phyloP scores from a whole-genome alignment of 2,329 filamentous ascomycete genomes.

The Arthrobotrys conoides region DNA sequence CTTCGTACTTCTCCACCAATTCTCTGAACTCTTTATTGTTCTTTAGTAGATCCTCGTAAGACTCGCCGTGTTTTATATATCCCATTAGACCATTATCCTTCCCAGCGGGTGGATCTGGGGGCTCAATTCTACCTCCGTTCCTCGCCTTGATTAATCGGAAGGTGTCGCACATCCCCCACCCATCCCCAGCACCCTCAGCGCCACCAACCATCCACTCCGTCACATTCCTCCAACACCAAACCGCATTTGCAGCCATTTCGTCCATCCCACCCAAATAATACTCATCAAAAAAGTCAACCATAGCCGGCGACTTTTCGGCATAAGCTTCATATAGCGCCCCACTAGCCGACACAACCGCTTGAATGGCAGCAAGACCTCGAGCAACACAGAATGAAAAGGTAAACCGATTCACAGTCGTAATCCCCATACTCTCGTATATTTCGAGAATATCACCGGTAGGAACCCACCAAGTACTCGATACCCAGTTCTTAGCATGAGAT shows the following conservation, averaged over 20 bases:
- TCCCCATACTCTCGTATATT: conserved; percentile 62
- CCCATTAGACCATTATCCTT: background rate
- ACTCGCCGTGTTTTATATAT: background rate
- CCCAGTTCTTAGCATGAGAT: conserved; percentile 59
- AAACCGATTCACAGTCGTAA: conserved; percentile 53
- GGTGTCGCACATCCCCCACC: conserved; percentile 64
- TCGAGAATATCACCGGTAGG: conserved; percentile 62
- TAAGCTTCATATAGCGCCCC: conserved; percentile 59
- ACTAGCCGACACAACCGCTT: conserved; percentile 61
- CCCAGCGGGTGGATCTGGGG: conserved; percentile 32
- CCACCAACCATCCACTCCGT: conserved; percentile 63
- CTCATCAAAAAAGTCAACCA: conserved; percentile 62
- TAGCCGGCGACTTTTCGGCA: conserved; percentile 61
- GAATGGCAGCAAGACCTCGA: conserved; percentile 63
- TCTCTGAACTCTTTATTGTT: conserved; percentile 12
- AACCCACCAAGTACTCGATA: conserved; percentile 62
- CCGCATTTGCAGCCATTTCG: conserved; percentile 63
- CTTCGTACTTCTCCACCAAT: conserved; percentile 39
- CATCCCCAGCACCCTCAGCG: conserved; percentile 59
- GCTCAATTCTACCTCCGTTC: conserved; percentile 48
- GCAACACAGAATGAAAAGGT: conserved; percentile 62
- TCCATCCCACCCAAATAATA: conserved; percentile 64
- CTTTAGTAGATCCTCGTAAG: conserved; percentile 12
- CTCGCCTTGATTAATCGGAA: conserved; percentile 63
- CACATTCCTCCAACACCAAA: conserved; percentile 63